Evolutionary conservation across 1,284 basidiomycete genomes (phyloP), one percentile per base, ranked within the genome.

Genomic region (Rhodotorula sp.): DNA sequence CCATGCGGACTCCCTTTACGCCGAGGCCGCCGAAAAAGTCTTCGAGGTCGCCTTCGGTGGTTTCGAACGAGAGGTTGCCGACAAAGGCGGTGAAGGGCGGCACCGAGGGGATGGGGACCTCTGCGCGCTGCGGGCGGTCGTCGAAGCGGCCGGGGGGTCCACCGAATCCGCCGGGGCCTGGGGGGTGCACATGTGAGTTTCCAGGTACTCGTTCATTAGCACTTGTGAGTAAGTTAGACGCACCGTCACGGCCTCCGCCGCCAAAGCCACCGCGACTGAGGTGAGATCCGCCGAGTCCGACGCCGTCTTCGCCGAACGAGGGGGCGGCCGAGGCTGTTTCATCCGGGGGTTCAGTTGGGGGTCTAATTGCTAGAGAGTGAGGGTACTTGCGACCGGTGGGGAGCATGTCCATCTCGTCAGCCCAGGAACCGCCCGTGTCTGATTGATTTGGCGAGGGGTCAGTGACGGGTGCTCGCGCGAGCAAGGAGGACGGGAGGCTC

Each of bases 1-100:
- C 95, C 74, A 99, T 90, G 83, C 97, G 94, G 74, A 94, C 87
- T 33, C 89, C 89, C 80, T 91, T 90, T 72, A 88, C 83, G 87
- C 84, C 66, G 82, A 62, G 84, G 83, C 68, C 82, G 77, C 60
- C 51, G 76, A 97, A 97, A 82, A 94, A 96, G 45, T 85, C 84
- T 68, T 87, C 89, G 55, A 99, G 82, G 77, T 98, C 93, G 14
- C 80, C 80, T 78, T 97, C 94, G 26, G 87, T 88, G 60, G 93
- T 86, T 82, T 99, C 96, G 77, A 97, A 99, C 5, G 93, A 86
- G 64, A 99, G 84, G 82, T 99, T 99, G 67, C 95, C 96, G 75
- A 99, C 86, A 78, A 94, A 99, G 14, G 92, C 95, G 51, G 95
- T 99, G 83, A 88, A 99, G 18, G 96, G 96, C 22, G 96, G 93